Evolutionary conservation across 148 eudicot species (phyloP).

Genomic region (Linanthus parryae): DNA sequence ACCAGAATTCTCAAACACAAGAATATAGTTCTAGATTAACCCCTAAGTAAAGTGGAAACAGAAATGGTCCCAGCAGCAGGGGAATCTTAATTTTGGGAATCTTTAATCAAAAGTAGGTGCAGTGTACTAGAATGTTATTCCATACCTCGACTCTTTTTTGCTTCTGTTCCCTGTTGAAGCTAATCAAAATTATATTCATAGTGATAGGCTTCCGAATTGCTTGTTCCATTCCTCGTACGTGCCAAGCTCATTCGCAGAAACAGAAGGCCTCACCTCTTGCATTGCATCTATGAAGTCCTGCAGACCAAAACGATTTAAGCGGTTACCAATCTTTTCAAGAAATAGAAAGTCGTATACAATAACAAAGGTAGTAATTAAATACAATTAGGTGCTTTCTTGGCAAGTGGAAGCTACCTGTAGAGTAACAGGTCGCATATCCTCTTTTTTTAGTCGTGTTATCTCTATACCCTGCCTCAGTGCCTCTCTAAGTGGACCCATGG

Average conservation of each 20-base stretch:
- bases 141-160: neutral
- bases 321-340: no score
- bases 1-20: no score
- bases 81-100: no score
- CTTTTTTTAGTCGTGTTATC: conserved; percentile 73
- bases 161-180: neutral
- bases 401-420: conserved; percentile 70
- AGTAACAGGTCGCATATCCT: conserved; percentile 92
- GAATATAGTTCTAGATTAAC: no score
- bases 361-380: no score
- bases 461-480: conserved; percentile 77
- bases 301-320: neutral
- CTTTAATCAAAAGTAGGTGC: no score
- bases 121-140: no score
- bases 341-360: no score
- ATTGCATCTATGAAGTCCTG: conserved; percentile 85
- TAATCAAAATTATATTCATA: conserved; percentile 23
- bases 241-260: conserved; percentile 78
- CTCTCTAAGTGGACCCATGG: conserved; percentile 98
- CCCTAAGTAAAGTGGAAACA: no score
- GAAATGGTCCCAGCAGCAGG: no score
- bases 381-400: no score
- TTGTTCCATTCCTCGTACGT: conserved; percentile 89
- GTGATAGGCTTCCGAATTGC: conserved; percentile 84
- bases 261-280: conserved; percentile 96